Conservation (phyloP, 139 green algal genomes). For the Haematococcus sp. region DNA sequence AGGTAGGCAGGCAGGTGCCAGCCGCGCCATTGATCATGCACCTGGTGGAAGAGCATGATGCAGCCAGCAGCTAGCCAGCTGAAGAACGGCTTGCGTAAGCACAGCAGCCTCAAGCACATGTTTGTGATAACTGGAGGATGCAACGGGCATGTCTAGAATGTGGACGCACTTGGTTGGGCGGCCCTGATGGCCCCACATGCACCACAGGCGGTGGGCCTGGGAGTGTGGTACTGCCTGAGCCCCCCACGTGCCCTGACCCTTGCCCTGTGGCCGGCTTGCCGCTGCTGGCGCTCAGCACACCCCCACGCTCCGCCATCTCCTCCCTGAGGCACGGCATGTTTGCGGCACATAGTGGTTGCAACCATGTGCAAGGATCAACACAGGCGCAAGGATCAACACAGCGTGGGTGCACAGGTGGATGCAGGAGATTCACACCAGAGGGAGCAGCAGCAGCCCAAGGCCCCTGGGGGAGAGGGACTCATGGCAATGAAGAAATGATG, state of each 20-base stretch:
- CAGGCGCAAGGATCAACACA: too few relatives aligned
- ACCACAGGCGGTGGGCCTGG: not conserved
- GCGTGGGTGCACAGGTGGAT: too few relatives aligned
- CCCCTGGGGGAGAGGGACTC: too few relatives aligned
- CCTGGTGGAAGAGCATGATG: not conserved
- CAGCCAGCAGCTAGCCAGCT: not conserved
- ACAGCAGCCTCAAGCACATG: too few relatives aligned
- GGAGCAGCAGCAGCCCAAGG: too few relatives aligned
- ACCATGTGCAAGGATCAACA: too few relatives aligned
- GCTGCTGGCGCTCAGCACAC: not conserved
- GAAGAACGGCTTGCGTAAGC: not conserved
- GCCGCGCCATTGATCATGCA: not conserved
- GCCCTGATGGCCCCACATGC: not conserved
- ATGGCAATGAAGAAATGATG: too few relatives aligned
- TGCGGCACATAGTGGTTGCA: too few relatives aligned
- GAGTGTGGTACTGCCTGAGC: not conserved
- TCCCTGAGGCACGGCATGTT: constrained; percentile 3
- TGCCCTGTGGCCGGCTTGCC: not conserved
- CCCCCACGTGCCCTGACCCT: not conserved
- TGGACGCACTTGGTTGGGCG: not conserved
- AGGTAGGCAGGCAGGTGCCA: not conserved
- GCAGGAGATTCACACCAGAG: too few relatives aligned
- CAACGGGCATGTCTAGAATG: too few relatives aligned
- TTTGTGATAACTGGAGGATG: too few relatives aligned
- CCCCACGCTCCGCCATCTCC: constrained; percentile 1